Evolutionary conservation across 495 filamentous ascomycete genomes (phyloP).

Genomic region (Apiosordaria backusii): DNA sequence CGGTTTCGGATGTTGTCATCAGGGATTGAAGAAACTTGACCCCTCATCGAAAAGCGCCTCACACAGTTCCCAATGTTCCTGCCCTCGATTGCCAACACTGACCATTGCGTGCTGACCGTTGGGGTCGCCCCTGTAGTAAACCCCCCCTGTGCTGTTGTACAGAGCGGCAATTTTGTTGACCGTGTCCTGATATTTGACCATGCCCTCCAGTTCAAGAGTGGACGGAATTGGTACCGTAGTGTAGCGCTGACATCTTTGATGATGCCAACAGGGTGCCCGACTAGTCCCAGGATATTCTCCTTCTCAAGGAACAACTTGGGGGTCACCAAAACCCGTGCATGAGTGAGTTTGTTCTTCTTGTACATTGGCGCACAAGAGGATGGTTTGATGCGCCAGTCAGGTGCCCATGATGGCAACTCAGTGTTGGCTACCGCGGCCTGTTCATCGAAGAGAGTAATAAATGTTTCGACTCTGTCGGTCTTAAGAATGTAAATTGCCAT

Average conservation of each 20-base stretch:
- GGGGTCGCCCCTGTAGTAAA: neutral
- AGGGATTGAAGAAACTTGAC: neutral
- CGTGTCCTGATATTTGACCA: neutral
- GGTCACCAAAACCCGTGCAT: neutral
- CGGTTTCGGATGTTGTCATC: neutral
- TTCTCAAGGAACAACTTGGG: neutral
- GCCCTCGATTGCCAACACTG: neutral
- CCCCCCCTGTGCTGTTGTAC: neutral
- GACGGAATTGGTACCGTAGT: neutral
- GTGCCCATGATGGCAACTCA: neutral
- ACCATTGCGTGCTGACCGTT: neutral
- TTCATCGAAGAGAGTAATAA: neutral
- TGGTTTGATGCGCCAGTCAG: constrained; percentile 1
- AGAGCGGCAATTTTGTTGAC: neutral
- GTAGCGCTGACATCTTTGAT: neutral
- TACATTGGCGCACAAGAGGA: neutral
- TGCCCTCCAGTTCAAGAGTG: neutral
- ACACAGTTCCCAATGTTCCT: neutral
- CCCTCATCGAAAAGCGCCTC: neutral
- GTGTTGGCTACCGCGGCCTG: neutral
- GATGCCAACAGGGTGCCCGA: neutral
- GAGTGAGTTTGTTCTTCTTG: neutral
- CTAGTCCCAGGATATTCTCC: neutral
- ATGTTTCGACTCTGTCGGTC: neutral
- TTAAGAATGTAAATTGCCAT: neutral